These are phyloP conservation scores for Alternaria sp. DNA, from an alignment of 2,329 filamentous ascomycete genomes.

Conservation along the genomic window DNA sequence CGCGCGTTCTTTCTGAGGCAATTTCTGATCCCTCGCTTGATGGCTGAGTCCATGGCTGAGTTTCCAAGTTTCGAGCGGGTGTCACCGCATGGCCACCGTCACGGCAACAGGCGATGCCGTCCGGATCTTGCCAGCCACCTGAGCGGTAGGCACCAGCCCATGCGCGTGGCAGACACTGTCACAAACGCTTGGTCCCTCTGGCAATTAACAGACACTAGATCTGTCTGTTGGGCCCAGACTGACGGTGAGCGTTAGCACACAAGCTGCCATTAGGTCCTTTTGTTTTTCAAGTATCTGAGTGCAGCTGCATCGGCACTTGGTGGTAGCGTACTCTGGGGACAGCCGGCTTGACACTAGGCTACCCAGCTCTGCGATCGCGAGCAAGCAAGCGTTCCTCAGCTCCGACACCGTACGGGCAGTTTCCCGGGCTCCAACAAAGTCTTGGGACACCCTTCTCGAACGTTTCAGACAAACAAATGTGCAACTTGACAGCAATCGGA, in stretches of 20 bases:
- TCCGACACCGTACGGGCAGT: background rate
- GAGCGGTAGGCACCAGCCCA: background rate
- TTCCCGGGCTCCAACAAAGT: background rate
- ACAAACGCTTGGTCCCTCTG: background rate
- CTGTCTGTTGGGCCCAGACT: background rate
- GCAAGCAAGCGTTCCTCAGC: background rate
- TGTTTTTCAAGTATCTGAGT: background rate
- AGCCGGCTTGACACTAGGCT: background rate
- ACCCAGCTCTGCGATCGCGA: background rate
- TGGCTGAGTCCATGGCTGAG: background rate
- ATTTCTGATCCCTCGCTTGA: background rate
- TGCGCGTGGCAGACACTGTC: background rate
- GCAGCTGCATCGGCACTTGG: background rate
- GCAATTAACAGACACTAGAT: background rate
- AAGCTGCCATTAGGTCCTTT: background rate
- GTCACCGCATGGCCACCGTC: background rate
- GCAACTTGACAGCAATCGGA: constrained; percentile 2
- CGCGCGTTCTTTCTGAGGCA: background rate
- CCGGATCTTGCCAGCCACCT: background rate
- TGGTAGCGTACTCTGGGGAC: background rate
- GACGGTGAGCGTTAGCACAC: background rate
- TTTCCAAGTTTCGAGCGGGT: background rate
- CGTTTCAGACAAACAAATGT: constrained; percentile 8
- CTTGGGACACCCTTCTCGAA: background rate
- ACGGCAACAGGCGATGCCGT: constrained; percentile 2